Percentiles rank a stretch among this genome's conserved stretches.
Conservation (phyloP, 2,329 filamentous ascomycete species). For the Sclerotinia sclerotiorum region DNA sequence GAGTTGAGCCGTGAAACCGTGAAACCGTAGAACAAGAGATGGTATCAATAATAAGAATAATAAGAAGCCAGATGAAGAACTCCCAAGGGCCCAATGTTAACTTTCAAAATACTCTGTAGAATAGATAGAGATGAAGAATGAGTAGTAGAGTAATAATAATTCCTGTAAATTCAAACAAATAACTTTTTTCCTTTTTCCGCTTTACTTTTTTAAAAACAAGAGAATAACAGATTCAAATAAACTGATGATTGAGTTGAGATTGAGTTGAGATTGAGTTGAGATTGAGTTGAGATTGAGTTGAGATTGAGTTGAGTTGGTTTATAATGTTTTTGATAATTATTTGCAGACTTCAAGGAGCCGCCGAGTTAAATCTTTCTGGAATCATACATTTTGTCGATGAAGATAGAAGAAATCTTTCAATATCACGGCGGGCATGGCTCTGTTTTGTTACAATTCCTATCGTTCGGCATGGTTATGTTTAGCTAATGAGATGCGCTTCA, state of each 20-base stretch:
- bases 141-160: not conserved
- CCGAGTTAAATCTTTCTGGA: slow-evolving; percentile 32
- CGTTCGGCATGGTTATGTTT: not conserved
- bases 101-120: not conserved
- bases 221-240: not conserved
- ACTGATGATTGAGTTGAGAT: not conserved
- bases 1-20: not conserved
- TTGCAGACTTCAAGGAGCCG: slow-evolving; percentile 41
- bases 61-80: not conserved
- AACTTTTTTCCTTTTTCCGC: not conserved
- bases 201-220: not conserved
- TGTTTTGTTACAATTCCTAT: slow-evolving; percentile 22
- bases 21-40: not conserved
- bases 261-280: slow-evolving; percentile 9
- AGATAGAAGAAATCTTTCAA: slow-evolving; percentile 29
- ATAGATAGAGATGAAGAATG: not conserved
- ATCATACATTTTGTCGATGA: slow-evolving; percentile 38
- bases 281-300: not conserved
- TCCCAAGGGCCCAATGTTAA: not conserved
- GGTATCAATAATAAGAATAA: not conserved
- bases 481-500: not conserved
- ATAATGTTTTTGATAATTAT: slow-evolving; percentile 20
- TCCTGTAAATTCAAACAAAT: not conserved
- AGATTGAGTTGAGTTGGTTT: not conserved
- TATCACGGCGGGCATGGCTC: slow-evolving; percentile 24